A percentile compares a stretch with the other conserved stretches of the same genome.
Conservation (phyloP, 768 basidiomycete species). For the Lactifluus rugatus region DNA sequence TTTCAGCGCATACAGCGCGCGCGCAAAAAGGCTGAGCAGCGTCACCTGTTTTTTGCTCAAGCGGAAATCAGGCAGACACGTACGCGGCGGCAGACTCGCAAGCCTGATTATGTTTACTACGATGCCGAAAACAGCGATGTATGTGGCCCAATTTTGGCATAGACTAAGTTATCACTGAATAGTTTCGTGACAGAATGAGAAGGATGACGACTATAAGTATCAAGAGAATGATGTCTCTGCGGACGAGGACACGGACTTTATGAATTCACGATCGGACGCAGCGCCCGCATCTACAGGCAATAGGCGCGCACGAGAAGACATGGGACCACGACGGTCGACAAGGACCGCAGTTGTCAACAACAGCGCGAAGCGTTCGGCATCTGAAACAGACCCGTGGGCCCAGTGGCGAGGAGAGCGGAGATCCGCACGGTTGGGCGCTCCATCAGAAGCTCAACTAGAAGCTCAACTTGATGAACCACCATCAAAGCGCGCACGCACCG, state of each 20-base stretch:
- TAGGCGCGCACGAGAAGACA: slow-evolving; percentile 11
- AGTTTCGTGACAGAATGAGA: slow-evolving; percentile 40
- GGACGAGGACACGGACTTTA: slow-evolving; percentile 28
- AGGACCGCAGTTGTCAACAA: slow-evolving; percentile 30
- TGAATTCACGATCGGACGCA: slow-evolving; percentile 22
- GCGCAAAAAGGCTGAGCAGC: slow-evolving; percentile 61
- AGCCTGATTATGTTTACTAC: slow-evolving; percentile 75
- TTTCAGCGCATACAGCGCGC: slow-evolving; percentile 60
- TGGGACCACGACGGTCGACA: slow-evolving; percentile 33
- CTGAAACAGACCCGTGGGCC: slow-evolving; percentile 39
- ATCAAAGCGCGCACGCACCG: slow-evolving; percentile 67
- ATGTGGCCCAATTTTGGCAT: slow-evolving; percentile 26
- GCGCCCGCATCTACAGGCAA: slow-evolving; percentile 11
- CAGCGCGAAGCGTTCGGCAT: slow-evolving; percentile 43
- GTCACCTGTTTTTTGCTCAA: slow-evolving; percentile 53
- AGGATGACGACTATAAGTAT: slow-evolving; percentile 50
- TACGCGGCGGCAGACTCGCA: slow-evolving; percentile 60
- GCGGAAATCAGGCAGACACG: slow-evolving; percentile 73
- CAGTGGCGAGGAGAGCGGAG: slow-evolving; percentile 71
- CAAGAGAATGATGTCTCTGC: slow-evolving; percentile 40
- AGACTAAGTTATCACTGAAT: slow-evolving; percentile 23
- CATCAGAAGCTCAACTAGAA: slow-evolving; percentile 43
- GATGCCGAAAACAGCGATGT: slow-evolving; percentile 58
- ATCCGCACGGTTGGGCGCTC: slow-evolving; percentile 54
- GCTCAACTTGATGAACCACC: slow-evolving; percentile 41